Base-by-base conservation (phyloP, 768 basidiomycete genomes). In the Asterophora lycoperdoides region DNA sequence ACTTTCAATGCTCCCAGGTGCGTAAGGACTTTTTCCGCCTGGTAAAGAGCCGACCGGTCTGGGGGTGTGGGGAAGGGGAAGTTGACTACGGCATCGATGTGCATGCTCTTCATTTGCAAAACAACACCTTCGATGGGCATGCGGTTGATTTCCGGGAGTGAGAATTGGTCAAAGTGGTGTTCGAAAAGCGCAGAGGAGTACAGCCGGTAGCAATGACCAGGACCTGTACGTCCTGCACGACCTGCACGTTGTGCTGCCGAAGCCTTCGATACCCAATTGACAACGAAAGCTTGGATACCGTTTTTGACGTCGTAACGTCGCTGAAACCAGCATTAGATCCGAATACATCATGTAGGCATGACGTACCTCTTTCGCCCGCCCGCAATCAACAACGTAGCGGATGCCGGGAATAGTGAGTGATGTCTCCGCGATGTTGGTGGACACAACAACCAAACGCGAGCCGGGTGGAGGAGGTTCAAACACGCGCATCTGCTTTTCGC, bases 1-100 rank as follows among this genome's bases (percentile, higher is more conserved):
- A 65, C 57, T 38, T 74, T 77, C 38, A 98, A 70, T 0, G 96
- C 95, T 18, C 93, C 93, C 8, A 99, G 81, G 58, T 90, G 78
- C 14, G 74, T 79, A 34, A 99, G 74, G 3, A 84, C 74, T 39
- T 74, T 81, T 68, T 99, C 94, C 2, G 96, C 93, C 60, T 85
- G 86, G 49, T 73, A 76, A 37, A 99, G 73, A 4, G 81, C 77
- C 8, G 66, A 59, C 32, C 86, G 80, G 64, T 96, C 90, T 0
- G 96, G 96, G 11, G 95, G 87, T 0, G 96, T 97, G 1, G 96
- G 96, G 69, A 98, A 98, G 13, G 96, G 96, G 66, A 99, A 99
- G 69, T 98, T 98, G 57, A 91, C 76, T 33, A 98, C 92, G 1
- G 91, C 77, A 60, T 98, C 93, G 50, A 99, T 95, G 61, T 95